phyloP scores from a whole-genome alignment of 2,329 filamentous ascomycete genomes.

The Xylariaceae sp. region DNA sequence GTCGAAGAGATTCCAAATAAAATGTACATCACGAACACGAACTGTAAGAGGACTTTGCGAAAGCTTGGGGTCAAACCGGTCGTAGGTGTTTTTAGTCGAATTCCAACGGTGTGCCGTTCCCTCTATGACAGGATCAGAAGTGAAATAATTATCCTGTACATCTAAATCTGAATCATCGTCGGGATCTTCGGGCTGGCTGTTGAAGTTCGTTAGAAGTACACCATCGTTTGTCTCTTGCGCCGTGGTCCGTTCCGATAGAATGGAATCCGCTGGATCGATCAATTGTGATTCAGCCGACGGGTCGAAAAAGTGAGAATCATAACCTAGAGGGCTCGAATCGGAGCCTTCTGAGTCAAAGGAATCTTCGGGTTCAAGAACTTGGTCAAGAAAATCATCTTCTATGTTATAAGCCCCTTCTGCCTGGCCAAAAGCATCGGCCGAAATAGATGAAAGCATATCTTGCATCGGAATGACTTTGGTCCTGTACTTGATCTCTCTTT shows the following conservation, averaged over 20 bases:
- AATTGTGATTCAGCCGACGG: slow-evolving; percentile 43
- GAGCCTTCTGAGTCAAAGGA: slow-evolving; percentile 35
- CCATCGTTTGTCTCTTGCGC: slow-evolving; percentile 44
- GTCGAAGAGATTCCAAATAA: slow-evolving; percentile 98
- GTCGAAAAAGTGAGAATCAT: slow-evolving; percentile 48
- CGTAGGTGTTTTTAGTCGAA: slow-evolving; percentile 72
- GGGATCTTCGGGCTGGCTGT: slow-evolving; percentile 38
- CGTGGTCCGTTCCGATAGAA: slow-evolving; percentile 40
- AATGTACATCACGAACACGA: slow-evolving; percentile 78
- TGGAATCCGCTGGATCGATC: slow-evolving; percentile 43
- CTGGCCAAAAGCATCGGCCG: slow-evolving; percentile 74
- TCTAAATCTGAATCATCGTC: slow-evolving; percentile 58
- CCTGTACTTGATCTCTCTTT: slow-evolving; percentile 78
- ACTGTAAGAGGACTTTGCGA: slow-evolving; percentile 71
- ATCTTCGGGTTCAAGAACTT: slow-evolving; percentile 45
- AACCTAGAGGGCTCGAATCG: slow-evolving; percentile 35
- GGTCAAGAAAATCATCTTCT: slow-evolving; percentile 60
- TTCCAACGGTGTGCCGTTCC: slow-evolving; percentile 78
- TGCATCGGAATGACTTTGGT: slow-evolving; percentile 83
- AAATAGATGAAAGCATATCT: slow-evolving; percentile 86
- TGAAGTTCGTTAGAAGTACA: slow-evolving; percentile 44
- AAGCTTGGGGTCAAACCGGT: slow-evolving; percentile 59
- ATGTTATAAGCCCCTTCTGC: slow-evolving; percentile 61
- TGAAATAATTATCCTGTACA: slow-evolving; percentile 78
- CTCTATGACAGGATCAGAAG: slow-evolving; percentile 56